These are phyloP conservation scores for Aspergillus sclerotioniger DNA, from an alignment of 495 filamentous ascomycete genomes.

Conservation along the genomic window DNA sequence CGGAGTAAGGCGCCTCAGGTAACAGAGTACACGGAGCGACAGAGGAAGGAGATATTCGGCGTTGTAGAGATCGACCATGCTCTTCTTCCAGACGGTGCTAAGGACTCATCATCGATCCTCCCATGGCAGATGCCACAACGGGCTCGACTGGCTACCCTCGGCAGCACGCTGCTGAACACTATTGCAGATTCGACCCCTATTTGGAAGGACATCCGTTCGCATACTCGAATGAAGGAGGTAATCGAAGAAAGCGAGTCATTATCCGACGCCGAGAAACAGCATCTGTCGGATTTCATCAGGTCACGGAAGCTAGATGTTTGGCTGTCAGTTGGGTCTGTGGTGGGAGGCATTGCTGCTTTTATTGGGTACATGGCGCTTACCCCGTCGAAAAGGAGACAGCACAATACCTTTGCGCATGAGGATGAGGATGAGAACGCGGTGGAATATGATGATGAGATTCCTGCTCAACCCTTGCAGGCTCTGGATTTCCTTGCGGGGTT, in stretches of 20 bases:
- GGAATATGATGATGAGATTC: background rate
- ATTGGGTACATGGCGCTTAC: constrained; percentile 42
- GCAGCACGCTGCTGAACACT: constrained; percentile 36
- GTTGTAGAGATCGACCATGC: constrained; percentile 29
- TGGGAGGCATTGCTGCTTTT: constrained; percentile 35
- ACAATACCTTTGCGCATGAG: no score
- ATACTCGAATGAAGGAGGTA: constrained; percentile 34
- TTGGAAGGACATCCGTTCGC: constrained; percentile 34
- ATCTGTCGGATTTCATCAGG: no score
- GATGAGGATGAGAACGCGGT: constrained; percentile 9
- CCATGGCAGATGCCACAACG: constrained; percentile 40
- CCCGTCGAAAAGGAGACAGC: constrained; percentile 31
- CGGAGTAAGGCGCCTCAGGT: constrained; percentile 53
- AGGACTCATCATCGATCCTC: constrained; percentile 21
- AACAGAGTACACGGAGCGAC: constrained; percentile 50
- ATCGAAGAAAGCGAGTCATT: constrained; percentile 31
- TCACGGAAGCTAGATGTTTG: constrained; percentile 37
- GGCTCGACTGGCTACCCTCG: constrained; percentile 33
- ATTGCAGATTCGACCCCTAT: constrained; percentile 44
- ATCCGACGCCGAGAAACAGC: no score
- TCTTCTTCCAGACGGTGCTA: constrained; percentile 13
- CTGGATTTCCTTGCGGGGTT: constrained; percentile 21
- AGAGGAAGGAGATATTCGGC: constrained; percentile 44
- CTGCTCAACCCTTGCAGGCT: constrained; percentile 13
- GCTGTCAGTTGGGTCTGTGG: constrained; percentile 37